Evolutionary conservation across 2,329 filamentous ascomycete genomes (phyloP), one percentile per base, ranked within the genome.

Genomic region (Pleomassaria siparia): DNA sequence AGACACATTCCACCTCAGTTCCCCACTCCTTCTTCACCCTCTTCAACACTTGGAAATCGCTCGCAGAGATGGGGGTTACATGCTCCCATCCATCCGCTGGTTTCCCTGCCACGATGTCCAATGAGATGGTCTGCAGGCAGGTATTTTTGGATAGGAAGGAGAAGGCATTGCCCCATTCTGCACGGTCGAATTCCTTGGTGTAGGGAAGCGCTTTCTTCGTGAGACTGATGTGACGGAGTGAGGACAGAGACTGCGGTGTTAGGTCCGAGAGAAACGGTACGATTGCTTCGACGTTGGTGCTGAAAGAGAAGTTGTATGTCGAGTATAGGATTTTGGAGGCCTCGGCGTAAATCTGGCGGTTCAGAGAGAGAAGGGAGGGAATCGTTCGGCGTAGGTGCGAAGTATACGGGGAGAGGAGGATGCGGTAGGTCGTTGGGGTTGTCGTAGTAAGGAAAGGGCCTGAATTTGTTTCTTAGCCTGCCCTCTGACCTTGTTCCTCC

Each of bases 251-350:
- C 15, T 64, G 56, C 1, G 76, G 72, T 2, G 78, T 80, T 26
- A 84, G 73, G 60, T 85, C 81, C 25, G 72, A 70, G 30, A 86
- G 71, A 60, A 86, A 86, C 0, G 82, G 81, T 1, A 78, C 74
- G 5, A 83, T 74, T 13, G 82, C 80, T 64, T 86, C 83, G 53
- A 86, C 73, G 64, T 82, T 75, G 40, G 75, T 74, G 51, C 78
- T 79, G 62, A 86, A 86, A 57, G 80, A 77, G 63, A 86, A 85
- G 0, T 72, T 71, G 60, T 84, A 80, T 46, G 64, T 70, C 7
- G 71, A 73, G 64, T 86, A 86, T 3, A 86, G 70, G 13, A 81
- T 62, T 47, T 78, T 73, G 3, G 77, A 70, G n/a, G 79, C 77
- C 62, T 86, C 83, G 49, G 74, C 70, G 62, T 84, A 73, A 42